Evolutionary conservation across 2,329 filamentous ascomycete genomes (phyloP).

Genomic region (Aspergillus arachidicola): DNA sequence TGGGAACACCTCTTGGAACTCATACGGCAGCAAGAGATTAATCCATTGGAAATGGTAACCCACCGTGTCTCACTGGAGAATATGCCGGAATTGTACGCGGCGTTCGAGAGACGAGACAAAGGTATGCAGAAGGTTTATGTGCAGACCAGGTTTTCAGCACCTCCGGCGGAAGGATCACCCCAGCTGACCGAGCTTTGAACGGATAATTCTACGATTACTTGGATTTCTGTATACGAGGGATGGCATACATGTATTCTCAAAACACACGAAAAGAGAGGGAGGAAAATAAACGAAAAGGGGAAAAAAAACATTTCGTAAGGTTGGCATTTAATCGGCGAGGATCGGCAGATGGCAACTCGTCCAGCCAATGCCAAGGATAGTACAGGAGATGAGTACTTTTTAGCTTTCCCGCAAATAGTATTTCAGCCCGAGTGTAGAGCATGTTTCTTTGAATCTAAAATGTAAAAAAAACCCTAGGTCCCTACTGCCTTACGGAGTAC

Average conservation of each 20-base stretch:
- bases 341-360: neutral
- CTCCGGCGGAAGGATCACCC: constrained; percentile 54
- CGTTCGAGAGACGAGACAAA: constrained; percentile 57
- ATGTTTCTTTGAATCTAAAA: neutral
- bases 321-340: neutral
- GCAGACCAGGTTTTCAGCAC: constrained; percentile 60
- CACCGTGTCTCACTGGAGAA: constrained; percentile 77
- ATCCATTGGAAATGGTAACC: constrained; percentile 78
- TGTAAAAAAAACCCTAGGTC: neutral
- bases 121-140: constrained; percentile 83
- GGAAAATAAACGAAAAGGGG: neutral
- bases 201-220: neutral
- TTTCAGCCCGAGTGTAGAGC: neutral
- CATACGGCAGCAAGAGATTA: constrained; percentile 69
- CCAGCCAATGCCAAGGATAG: neutral
- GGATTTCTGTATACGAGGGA: neutral
- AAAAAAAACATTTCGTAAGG: neutral
- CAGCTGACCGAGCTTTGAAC: constrained; percentile 47
- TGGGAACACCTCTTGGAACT: constrained; percentile 74
- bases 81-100: constrained; percentile 65
- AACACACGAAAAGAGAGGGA: neutral
- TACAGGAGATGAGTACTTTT: neutral
- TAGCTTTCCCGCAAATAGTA: neutral
- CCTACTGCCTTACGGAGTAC: neutral
- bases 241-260: neutral